Base-by-base conservation (phyloP, 768 basidiomycete species). In the Dacryopinax primogenitus region DNA sequence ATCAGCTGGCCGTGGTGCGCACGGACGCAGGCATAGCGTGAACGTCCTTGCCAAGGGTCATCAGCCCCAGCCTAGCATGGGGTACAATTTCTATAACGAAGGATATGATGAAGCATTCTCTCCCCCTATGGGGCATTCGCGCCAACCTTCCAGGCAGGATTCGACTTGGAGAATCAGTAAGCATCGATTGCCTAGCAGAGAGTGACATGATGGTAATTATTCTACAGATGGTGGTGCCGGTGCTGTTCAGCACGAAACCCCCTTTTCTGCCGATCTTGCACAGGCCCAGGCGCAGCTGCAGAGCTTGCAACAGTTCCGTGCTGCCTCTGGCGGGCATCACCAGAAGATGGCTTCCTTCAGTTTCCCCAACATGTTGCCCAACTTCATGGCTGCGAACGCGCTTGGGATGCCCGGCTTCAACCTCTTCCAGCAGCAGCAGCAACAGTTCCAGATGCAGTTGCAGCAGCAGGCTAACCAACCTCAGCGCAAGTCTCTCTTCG, bases 311-410 rank as follows among this genome's bases (percentile, higher is more conserved):
- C 92, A 96, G 71, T 99, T 98, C 81, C 88, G 94, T 71, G 93
- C 92, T 33, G 92, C 92, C 3, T 87, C 90, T 21, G 91, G 90
- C 47, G 92, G 92, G 11, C 93, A 95, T 70, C 92, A 95, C 74
- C 86, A 91, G 74, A 95, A 95, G 80, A 92, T 96, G 91, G 84
- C 90, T 9, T 97, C 94, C 2, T 97, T 96, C 78, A 92, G 90
- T 73, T 93, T 97, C 79, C 94, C 94, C 3, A 96, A 96, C 74
- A 96, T 96, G 92, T 79, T 96, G 15, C 94, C 93, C 3, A 94
- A 94, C 72, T 88, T 95, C 84, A 90, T 93, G 88, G 93, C 92
- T 1, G 93, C 92, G 18, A 96, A 90, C 70, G 90, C 92, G 21
- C 77, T 93, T 36, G 86, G 86, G 61, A 81, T 70, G 70, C 87